These are phyloP conservation scores for Rutstroemia sp. DNA, from an alignment of 2,329 filamentous ascomycete genomes.

Conservation along the genomic window DNA sequence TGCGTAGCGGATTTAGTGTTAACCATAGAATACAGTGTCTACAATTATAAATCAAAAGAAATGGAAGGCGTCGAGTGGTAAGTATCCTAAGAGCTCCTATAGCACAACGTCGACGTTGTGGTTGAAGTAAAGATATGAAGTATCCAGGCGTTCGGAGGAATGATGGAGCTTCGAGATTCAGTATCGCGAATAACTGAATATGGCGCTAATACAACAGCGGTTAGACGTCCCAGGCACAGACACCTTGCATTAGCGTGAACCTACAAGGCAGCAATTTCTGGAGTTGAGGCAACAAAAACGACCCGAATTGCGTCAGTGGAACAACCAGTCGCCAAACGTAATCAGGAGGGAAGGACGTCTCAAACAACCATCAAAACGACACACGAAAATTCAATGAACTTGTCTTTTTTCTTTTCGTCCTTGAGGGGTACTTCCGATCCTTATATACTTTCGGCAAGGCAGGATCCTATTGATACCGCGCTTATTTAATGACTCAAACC, in stretches of 20 bases:
- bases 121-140: too few relatives aligned
- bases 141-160: not conserved
- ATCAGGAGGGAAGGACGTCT: conserved; percentile 4
- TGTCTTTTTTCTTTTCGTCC: not conserved
- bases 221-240: not conserved
- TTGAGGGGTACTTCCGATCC: not conserved
- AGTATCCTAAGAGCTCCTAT: too few relatives aligned
- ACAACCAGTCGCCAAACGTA: conserved; percentile 7
- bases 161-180: not conserved
- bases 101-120: too few relatives aligned
- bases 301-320: conserved; percentile 15
- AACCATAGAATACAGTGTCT: too few relatives aligned
- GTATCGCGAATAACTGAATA: not conserved
- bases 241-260: not conserved
- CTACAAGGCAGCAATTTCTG: not conserved
- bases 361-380: not conserved
- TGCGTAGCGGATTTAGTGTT: not conserved
- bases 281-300: not conserved
- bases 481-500: conserved; percentile 24
- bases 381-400: not conserved
- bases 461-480: conserved; percentile 13
- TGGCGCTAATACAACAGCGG: not conserved
- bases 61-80: too few relatives aligned
- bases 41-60: too few relatives aligned
- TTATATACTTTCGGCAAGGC: conserved; percentile 24